Base-by-base conservation (phyloP, 441 rosid genomes). In the Dalechampia spathulata region DNA sequence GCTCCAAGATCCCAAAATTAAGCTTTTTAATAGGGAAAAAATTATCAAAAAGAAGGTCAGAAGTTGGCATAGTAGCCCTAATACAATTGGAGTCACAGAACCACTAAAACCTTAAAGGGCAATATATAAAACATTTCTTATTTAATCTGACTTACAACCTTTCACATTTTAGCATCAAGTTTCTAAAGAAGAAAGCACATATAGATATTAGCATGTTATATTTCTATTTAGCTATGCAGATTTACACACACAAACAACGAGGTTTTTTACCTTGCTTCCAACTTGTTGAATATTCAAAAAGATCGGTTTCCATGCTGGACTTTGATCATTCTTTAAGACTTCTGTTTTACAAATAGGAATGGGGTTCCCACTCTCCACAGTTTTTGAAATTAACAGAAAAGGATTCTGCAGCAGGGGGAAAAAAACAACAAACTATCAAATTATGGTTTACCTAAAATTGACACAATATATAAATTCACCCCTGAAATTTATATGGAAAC, bases 301-400 rank as follows among this genome's bases (percentile, higher is more conserved):
- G 53, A 91, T 71, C 44, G 93, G 80, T 64, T 88, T 83, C 98
- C 98, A 91, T 43, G 58, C 38, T 52, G 93, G 96, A 62, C 66
- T 76, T 21, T 66, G 64, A 66, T 86, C 87, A 69, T 88, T 91
- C 82, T 81, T 86, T 47, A 86, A 51, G 57, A 88, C 95, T 74
- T 91, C 93, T 27, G 98, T 86, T 74, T 86, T 92, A 55, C 90
- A 86, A 16, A 88, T 83, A 17, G 95, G 85, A 65, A 92, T 80
- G 14, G 83, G 70, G 40, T n/a, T 37, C 55, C 87, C 89, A 41
- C 59, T 70, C 78, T 88, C 93, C 34, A 73, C 83, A 26, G 73
- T 65, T 82, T 83, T 92, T 41, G 96, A 92, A 69, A 92, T 78
- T 16, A 84, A 75, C 76, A 88, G 70, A 69, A 92, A 88, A 2